Conservation (phyloP, 2,329 filamentous ascomycete genomes). For the Rutstroemia sp. region DNA sequence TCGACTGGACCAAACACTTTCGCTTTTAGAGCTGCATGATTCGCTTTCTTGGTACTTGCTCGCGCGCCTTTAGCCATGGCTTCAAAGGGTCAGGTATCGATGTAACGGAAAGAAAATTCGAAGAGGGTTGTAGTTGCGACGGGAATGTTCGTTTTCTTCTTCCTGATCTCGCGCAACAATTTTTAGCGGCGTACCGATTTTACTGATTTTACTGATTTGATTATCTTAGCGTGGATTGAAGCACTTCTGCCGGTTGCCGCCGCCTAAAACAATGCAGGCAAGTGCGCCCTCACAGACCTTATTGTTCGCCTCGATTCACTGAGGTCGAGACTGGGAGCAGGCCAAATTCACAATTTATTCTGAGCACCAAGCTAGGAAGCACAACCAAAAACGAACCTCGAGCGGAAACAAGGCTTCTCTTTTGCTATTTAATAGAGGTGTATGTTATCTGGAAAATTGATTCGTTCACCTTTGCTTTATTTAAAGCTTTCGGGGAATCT, state of each 20-base stretch:
- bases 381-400: not conserved
- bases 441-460: not conserved
- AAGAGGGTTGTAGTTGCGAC: not conserved
- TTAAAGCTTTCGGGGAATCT: not conserved
- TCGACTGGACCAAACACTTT: constrained; percentile 81
- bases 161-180: not conserved
- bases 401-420: not conserved
- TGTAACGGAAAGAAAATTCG: constrained; percentile 2
- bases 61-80: constrained; percentile 82
- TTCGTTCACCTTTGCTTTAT: not conserved
- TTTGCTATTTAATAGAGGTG: not conserved
- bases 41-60: constrained; percentile 72
- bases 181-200: not conserved
- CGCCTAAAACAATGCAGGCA: not conserved
- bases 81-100: constrained; percentile 19
- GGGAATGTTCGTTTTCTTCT: too few species aligned
- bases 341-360: not conserved
- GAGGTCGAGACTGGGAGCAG: not conserved
- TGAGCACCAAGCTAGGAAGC: not conserved
- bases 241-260: not conserved
- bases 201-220: not conserved
- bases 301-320: too few species aligned
- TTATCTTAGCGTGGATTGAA: constrained; percentile 6
- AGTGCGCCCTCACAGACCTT: too few species aligned
- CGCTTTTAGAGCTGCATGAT: constrained; percentile 72